Evolutionary conservation across 352 stramenopile genomes (phyloP), one percentile per base, ranked within the genome.

Genomic region (Globisporangium okanoganense): DNA sequence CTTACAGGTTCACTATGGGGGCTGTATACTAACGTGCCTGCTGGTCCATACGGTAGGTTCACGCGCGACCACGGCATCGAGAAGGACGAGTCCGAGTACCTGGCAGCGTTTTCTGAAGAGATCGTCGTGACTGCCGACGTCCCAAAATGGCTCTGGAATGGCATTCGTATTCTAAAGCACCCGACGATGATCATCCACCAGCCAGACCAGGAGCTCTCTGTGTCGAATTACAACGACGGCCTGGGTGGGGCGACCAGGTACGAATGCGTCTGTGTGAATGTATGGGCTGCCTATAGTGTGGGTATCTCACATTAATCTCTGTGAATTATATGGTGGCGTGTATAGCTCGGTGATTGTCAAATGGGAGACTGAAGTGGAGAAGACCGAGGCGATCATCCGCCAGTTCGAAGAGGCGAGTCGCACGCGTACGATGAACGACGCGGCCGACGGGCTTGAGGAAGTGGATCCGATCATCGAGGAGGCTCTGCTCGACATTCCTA

Each of bases 181-280:
- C 85, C 85, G 57, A 93, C 85, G 9, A 92, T 95, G 80, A 90
- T 92, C 65, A 85, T 95, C 50, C 79, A 87, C 61, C 83, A 93
- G 54, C 81, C 81, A 1, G 81, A 90, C 50, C 72, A 88, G 43
- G 82, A 90, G 58, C 58, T 79, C 7, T 49, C 71, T 12, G 60
- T 66, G 3, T 56, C 66, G 24, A 77, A 55, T 9, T 69, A 63
- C 16, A 67, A 71, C 36, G 81, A 88, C 25, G 64, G 70, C 12
- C 22, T 24, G 16, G 55, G 51, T 3, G 67, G 73, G 6, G 65
- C 73, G 31, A 22, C 67, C 5, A 87, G 56, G 68, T 74, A 49
- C 27, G 27, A 25, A 38, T 25, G 18, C 20, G 16, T 6, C 22
- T 27, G 47, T 25, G 25, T 18, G 16, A n/a, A 36, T 40, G 16